Percentiles rank a stretch among this genome's conserved stretches.
Conservation (phyloP, 129 eudicot species). For the Cynara cardunculus region DNA sequence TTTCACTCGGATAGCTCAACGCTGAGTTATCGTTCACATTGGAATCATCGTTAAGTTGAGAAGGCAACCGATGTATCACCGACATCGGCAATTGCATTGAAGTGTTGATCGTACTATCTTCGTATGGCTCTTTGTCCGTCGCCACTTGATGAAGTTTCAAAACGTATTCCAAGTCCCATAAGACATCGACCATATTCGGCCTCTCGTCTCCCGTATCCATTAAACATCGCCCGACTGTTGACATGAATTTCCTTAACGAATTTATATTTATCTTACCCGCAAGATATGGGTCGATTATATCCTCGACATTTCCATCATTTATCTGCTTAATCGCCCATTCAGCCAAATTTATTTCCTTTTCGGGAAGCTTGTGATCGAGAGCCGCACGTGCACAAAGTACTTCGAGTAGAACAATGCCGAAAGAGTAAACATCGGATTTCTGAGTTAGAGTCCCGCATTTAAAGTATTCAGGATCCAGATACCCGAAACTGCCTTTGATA, state of each 20-base stretch:
- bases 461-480: constrained; percentile 63
- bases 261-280: constrained; percentile 38
- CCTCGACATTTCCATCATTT: constrained; percentile 36
- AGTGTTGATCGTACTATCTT: constrained; percentile 43
- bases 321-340: constrained; percentile 50
- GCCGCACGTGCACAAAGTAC: constrained; percentile 62
- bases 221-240: constrained; percentile 51
- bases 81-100: constrained; percentile 37
- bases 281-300: constrained; percentile 48
- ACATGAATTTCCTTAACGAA: constrained; percentile 50
- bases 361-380: constrained; percentile 35
- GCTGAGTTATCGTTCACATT: constrained; percentile 8
- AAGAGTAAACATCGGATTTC: constrained; percentile 64
- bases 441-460: constrained; percentile 47
- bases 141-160: constrained; percentile 47
- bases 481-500: constrained; percentile 67
- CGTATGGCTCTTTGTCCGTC: constrained; percentile 23
- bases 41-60: constrained; percentile 29
- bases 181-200: constrained; percentile 60
- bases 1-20: constrained; percentile 24
- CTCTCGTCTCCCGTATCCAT: constrained; percentile 49
- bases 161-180: constrained; percentile 57
- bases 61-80: constrained; percentile 32
- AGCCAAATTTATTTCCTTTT: constrained; percentile 48
- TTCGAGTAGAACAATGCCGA: constrained; percentile 69